Percentiles rank a stretch among this genome's conserved stretches.
Conservation (phyloP, 2,329 filamentous ascomycete genomes). For the Gliomastix tumulicola region DNA sequence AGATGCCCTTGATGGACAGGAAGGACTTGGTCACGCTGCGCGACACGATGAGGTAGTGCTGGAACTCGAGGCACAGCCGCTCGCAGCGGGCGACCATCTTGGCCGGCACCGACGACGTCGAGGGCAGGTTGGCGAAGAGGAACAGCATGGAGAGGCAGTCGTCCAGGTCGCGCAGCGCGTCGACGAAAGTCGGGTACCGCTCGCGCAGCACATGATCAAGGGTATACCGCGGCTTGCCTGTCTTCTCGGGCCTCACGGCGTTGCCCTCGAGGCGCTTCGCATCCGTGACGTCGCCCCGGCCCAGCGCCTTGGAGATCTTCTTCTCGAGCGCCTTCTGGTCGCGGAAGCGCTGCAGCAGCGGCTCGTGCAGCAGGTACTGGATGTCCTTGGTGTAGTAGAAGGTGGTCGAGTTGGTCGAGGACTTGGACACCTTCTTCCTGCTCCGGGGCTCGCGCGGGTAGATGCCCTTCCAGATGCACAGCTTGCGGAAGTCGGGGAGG, state of each 20-base stretch:
- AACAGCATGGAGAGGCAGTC: constrained; percentile 97
- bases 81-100: constrained; percentile 97
- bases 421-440: constrained; percentile 94
- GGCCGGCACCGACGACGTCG: constrained; percentile 78
- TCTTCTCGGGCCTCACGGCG: constrained; percentile 83
- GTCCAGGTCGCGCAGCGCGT: constrained; percentile 89
- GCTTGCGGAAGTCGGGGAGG: constrained; percentile 90
- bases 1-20: constrained; percentile 97
- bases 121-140: constrained; percentile 93
- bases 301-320: constrained; percentile 91
- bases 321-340: constrained; percentile 96
- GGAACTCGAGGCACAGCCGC: constrained; percentile 87
- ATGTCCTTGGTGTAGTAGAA: constrained; percentile 94
- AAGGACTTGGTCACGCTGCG: constrained; percentile 93
- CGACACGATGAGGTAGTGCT: constrained; percentile 93
- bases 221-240: constrained; percentile 80
- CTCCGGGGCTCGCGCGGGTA: constrained; percentile 95
- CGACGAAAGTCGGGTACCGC: constrained; percentile 93
- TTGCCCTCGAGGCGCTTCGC: constrained; percentile 81
- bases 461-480: constrained; percentile 99
- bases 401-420: constrained; percentile 82
- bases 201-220: constrained; percentile 97
- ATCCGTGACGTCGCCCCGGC: constrained; percentile 84
- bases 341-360: constrained; percentile 86
- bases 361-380: constrained; percentile 96